Percentiles rank a stretch among this genome's conserved stretches.
These are phyloP conservation scores for Hanseniaspora meyeri DNA, from an alignment of 805 yeast genomes.

Conservation along the genomic window DNA sequence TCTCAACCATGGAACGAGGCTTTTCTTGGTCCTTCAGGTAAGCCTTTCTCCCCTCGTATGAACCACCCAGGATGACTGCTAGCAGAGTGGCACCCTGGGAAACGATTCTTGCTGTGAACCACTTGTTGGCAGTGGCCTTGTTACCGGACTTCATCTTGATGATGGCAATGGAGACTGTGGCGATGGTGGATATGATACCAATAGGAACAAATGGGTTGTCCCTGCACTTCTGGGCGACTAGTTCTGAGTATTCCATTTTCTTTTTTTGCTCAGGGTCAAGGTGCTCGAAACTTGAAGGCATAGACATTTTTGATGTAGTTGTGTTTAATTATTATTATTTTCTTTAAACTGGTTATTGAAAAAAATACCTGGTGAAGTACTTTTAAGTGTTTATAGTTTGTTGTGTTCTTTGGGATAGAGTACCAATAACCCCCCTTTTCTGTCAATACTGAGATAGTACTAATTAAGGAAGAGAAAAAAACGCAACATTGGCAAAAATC, in stretches of 20 bases:
- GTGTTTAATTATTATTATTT: not conserved
- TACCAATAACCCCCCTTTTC: no score
- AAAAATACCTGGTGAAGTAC: no score
- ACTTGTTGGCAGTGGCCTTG: constrained; percentile 62
- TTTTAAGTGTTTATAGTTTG: not conserved
- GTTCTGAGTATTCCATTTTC: constrained; percentile 40
- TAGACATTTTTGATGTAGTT: constrained; percentile 6
- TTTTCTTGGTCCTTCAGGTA: constrained; percentile 44
- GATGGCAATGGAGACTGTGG: constrained; percentile 71
- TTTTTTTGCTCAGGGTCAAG: constrained; percentile 20
- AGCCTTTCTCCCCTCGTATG: constrained; percentile 47
- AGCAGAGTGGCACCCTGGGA: constrained; percentile 73
- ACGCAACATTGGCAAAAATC: no score
- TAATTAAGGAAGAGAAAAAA: no score
- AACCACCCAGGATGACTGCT: constrained; percentile 65
- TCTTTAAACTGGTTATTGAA: not conserved
- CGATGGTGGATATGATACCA: constrained; percentile 66
- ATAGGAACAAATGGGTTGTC: constrained; percentile 85
- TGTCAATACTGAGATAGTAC: no score
- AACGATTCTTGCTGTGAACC: constrained; percentile 82
- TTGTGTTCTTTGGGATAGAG: no score
- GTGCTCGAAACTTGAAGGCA: constrained; percentile 29
- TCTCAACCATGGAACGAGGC: not conserved
- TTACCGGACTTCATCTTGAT: constrained; percentile 63
- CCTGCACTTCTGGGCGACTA: constrained; percentile 49